Base-by-base conservation (phyloP, 331 rosid species). In the Quercus lobata region DNA sequence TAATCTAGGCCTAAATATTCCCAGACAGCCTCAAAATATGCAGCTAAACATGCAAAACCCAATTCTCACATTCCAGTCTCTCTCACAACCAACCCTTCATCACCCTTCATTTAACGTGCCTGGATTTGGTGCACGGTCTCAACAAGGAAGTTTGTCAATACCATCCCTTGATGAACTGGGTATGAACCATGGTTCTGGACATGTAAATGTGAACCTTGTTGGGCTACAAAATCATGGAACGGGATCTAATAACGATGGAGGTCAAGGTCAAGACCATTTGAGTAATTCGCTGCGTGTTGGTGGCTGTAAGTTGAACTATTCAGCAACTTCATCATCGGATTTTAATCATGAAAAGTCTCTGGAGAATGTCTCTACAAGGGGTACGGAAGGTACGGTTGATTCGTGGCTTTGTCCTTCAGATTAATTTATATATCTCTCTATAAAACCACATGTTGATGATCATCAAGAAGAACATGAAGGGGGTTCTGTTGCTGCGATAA, bases 361-460 rank as follows among this genome's bases (percentile, higher is more conserved):
- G 79, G 91, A 82, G 79, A 89, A 78, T 62, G 78, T 41, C 72
- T 37, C 77, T 8, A 41, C 81, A 15, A 80, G 94, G 79, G 92
- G 87, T 66, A 41, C 49, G 49, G 94, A 86, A 81, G 89, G 87
- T 79, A 80, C 84, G 49, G 88, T 92, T 75, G 92, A 89, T 79
- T 83, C 97, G 8, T 94, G 98, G 98, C 87, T 88, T 83, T 92
- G 87, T 83, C 92, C 94, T 55, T 88, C 95, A 44, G 93, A 90
- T 72, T 88, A 82, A 72, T 37, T 69, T 16, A 63, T 7, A 57
- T 19, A 1, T 22, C 21, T 57, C 63, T 15, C 71, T 30, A 30
- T 32, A 32, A 18, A 6, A 30, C 46, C 12, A 32, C 71, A 66
- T 21, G 24, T 30, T 66, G 22, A 29, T 21, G 41, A 52, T 78